A percentile compares a stretch with the other conserved stretches of the same genome.
These are phyloP conservation scores for Tylopilus sp. DNA, from an alignment of 768 basidiomycete species.

Conservation along the genomic window DNA sequence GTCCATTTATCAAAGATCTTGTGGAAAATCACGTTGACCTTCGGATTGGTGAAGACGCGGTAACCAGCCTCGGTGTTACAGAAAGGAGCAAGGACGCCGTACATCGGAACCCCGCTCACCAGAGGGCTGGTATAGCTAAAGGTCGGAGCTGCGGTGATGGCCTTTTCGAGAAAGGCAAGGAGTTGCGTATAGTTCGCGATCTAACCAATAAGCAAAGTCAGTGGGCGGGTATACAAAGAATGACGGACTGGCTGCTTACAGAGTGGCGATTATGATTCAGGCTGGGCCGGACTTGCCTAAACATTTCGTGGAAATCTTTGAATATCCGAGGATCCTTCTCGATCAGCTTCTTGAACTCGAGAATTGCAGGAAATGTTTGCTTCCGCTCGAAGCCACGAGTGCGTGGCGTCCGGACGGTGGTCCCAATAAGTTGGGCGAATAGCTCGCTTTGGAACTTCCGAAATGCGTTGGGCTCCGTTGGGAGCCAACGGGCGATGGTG, in stretches of 20 bases:
- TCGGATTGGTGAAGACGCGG: slow-evolving; percentile 28
- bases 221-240: not conserved
- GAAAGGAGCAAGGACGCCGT: slow-evolving; percentile 21
- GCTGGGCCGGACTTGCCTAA: slow-evolving; percentile 9
- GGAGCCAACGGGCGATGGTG: slow-evolving; percentile 18
- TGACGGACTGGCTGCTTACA: slow-evolving; percentile 2
- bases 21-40: slow-evolving; percentile 46
- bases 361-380: slow-evolving; percentile 8
- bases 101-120: slow-evolving; percentile 23
- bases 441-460: slow-evolving; percentile 19
- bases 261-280: not conserved
- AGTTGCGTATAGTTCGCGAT: not conserved
- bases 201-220: not conserved
- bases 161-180: slow-evolving; percentile 10
- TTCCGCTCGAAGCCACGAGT: slow-evolving; percentile 5
- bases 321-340: slow-evolving; percentile 17
- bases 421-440: slow-evolving; percentile 24
- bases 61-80: slow-evolving; percentile 21
- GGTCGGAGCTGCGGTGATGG: slow-evolving; percentile 9
- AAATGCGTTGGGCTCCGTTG: slow-evolving; percentile 7
- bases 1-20: slow-evolving; percentile 46
- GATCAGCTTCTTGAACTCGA: slow-evolving; percentile 23
- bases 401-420: slow-evolving; percentile 18
- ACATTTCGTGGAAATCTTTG: slow-evolving; percentile 25
- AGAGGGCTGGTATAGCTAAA: slow-evolving; percentile 18